phyloP scores from a whole-genome alignment of 495 filamentous ascomycete genomes.

The Penicillium crystallinum region DNA sequence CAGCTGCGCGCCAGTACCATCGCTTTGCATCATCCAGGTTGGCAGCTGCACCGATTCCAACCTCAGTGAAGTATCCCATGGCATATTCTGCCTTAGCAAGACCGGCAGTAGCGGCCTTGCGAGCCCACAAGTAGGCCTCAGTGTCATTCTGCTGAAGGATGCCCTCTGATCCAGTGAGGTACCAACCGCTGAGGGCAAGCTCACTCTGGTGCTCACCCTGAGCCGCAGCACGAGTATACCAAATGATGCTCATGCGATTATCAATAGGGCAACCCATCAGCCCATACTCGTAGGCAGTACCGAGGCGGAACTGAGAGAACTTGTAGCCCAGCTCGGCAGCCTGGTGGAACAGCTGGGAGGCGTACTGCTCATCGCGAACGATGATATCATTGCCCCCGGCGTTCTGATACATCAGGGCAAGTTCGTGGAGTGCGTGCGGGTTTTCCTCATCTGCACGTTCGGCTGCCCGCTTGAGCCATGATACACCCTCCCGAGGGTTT shows the following conservation, averaged over 20 bases:
- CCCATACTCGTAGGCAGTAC: constrained; percentile 85
- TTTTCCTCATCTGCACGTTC: constrained; percentile 85
- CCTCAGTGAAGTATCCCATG: constrained; percentile 96
- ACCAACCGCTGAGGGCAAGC: constrained; percentile 91
- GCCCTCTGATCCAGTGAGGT: constrained; percentile 84
- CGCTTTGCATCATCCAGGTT: constrained; percentile 92
- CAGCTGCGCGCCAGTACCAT: constrained; percentile 97
- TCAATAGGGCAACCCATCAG: constrained; percentile 77
- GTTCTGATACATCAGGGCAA: constrained; percentile 79
- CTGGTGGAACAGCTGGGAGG: constrained; percentile 72
- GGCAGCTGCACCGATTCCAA: constrained; percentile 81
- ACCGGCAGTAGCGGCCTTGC: constrained; percentile 82
- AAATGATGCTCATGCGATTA: constrained; percentile 75
- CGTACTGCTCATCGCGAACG: constrained; percentile 73
- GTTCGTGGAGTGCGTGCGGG: constrained; percentile 90
- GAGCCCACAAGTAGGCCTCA: constrained; percentile 94
- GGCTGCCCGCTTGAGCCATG: constrained; percentile 88
- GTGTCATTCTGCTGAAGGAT: constrained; percentile 89
- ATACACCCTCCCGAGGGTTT: constrained; percentile 78
- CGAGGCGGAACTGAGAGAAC: constrained; percentile 87
- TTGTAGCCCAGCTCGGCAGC: constrained; percentile 92
- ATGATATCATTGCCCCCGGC: constrained; percentile 63
- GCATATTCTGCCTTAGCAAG: constrained; percentile 93
- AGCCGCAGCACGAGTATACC: constrained; percentile 87
- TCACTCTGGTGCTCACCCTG: constrained; percentile 95